Evolutionary conservation across 2,329 filamentous ascomycete genomes (phyloP).

Genomic region (Canariomyces notabilis): DNA sequence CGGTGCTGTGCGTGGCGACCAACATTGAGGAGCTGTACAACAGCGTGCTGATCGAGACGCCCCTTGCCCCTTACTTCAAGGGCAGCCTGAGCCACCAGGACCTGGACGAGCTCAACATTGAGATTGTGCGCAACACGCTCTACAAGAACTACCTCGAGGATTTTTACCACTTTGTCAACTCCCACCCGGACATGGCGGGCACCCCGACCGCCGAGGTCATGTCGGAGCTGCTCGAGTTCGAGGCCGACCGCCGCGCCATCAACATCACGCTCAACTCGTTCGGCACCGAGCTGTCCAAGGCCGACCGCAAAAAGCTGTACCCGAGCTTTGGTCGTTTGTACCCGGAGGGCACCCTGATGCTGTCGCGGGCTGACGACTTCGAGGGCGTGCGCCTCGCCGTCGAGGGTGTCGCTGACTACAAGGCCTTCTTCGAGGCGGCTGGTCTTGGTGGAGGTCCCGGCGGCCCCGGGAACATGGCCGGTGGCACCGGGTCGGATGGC

Average conservation of each 20-base stretch:
- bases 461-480: constrained; percentile 77
- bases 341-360: constrained; percentile 90
- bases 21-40: constrained; percentile 99
- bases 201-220: constrained; percentile 92
- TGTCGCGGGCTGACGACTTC: constrained; percentile 88
- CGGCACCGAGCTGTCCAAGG: constrained; percentile 90
- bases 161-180: constrained; percentile 92
- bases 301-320: constrained; percentile 92
- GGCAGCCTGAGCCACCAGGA: constrained; percentile 93
- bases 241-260: constrained; percentile 93
- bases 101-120: constrained; percentile 96
- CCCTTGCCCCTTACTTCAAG: constrained; percentile 95
- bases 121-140: constrained; percentile 95
- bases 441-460: constrained; percentile 67
- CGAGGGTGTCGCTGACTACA: constrained; percentile 89
- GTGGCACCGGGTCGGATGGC: constrained; percentile 72
- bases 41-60: constrained; percentile 93
- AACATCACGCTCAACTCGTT: constrained; percentile 99
- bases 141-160: constrained; percentile 99
- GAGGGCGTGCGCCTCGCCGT: constrained; percentile 92
- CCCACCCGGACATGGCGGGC: constrained; percentile 75
- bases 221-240: constrained; percentile 92
- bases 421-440: constrained; percentile 89
- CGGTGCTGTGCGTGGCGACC: constrained; percentile 92
- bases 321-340: constrained; percentile 87